These are phyloP conservation scores for Metschnikowia matae DNA, from an alignment of 805 yeast genomes.

Conservation along the genomic window DNA sequence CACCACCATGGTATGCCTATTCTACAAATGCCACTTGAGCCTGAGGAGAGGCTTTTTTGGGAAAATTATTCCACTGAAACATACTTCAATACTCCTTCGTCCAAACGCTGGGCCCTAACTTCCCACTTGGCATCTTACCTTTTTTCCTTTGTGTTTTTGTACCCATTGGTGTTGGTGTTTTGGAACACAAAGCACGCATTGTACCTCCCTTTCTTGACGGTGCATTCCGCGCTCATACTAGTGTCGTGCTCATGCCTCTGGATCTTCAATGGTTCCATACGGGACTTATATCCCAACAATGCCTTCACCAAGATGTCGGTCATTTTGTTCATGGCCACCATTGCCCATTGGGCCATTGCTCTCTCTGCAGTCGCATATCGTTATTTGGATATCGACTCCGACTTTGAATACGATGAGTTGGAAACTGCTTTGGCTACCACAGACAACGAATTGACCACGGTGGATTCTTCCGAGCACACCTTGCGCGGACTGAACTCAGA, in stretches of 20 bases:
- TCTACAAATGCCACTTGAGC: slow-evolving; percentile 57
- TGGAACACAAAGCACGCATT: slow-evolving; percentile 55
- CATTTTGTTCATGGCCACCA: slow-evolving; percentile 50
- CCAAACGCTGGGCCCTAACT: slow-evolving; percentile 49
- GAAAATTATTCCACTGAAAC: slow-evolving; percentile 72
- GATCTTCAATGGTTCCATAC: slow-evolving; percentile 55
- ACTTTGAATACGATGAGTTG: slow-evolving; percentile 13
- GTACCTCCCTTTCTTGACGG: slow-evolving; percentile 19
- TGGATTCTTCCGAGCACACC: slow-evolving; percentile 14
- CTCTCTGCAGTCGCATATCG: slow-evolving; percentile 44
- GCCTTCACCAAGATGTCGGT: slow-evolving; percentile 65
- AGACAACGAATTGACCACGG: slow-evolving; percentile 11
- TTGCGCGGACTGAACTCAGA: slow-evolving; percentile 12
- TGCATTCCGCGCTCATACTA: slow-evolving; percentile 45
- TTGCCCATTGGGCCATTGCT: slow-evolving; percentile 54
- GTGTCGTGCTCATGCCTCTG: slow-evolving; percentile 53
- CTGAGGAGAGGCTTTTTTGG: slow-evolving; percentile 78
- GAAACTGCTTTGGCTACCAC: slow-evolving; percentile 1
- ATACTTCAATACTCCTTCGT: slow-evolving; percentile 53
- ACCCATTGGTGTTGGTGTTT: slow-evolving; percentile 66
- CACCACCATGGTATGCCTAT: slow-evolving; percentile 74
- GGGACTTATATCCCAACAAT: slow-evolving; percentile 69
- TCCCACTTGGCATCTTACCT: slow-evolving; percentile 49
- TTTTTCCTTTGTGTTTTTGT: slow-evolving; percentile 47
- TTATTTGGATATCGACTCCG: slow-evolving; percentile 20